Percentiles rank a stretch among this genome's conserved stretches.
Conservation (phyloP, 2,329 filamentous ascomycete species). For the Colletotrichum paranaense region DNA sequence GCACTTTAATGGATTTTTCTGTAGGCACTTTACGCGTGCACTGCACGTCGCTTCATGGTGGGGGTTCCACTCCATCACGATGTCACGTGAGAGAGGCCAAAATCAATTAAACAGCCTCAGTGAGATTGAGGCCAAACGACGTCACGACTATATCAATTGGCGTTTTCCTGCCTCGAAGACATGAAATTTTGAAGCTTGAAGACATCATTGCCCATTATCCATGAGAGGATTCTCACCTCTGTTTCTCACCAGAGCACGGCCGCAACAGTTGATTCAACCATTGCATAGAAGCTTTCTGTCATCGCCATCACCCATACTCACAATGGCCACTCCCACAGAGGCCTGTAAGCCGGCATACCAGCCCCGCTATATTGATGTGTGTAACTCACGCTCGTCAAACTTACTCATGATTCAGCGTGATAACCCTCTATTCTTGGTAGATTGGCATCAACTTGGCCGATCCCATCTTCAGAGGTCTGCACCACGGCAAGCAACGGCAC, state of each 20-base stretch:
- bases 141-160: neutral
- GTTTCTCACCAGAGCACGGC: neutral
- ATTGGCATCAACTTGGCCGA: constrained; percentile 97
- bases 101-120: constrained; percentile 2
- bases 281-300: constrained; percentile 8
- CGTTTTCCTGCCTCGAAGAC: neutral
- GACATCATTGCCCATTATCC: neutral
- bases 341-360: constrained; percentile 46
- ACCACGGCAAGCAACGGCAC: constrained; percentile 83
- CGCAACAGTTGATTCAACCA: neutral
- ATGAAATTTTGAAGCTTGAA: neutral
- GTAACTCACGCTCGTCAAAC: constrained; percentile 37
- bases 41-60: neutral
- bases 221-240: constrained; percentile 8
- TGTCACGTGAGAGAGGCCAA: constrained; percentile 29
- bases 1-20: constrained; percentile 22
- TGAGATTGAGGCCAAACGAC: constrained; percentile 8
- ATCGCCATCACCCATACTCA: constrained; percentile 1
- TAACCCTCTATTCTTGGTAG: constrained; percentile 49
- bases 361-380: constrained; percentile 73
- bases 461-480: constrained; percentile 85
- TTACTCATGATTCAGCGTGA: constrained; percentile 1
- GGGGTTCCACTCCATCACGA: constrained; percentile 21
- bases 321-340: constrained; percentile 22
- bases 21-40: constrained; percentile 27